Evolutionary conservation across 192 early-diverging fungal genomes (phyloP), one percentile per base, ranked within the genome.

Genomic region (Rhizophagus prolifer): DNA sequence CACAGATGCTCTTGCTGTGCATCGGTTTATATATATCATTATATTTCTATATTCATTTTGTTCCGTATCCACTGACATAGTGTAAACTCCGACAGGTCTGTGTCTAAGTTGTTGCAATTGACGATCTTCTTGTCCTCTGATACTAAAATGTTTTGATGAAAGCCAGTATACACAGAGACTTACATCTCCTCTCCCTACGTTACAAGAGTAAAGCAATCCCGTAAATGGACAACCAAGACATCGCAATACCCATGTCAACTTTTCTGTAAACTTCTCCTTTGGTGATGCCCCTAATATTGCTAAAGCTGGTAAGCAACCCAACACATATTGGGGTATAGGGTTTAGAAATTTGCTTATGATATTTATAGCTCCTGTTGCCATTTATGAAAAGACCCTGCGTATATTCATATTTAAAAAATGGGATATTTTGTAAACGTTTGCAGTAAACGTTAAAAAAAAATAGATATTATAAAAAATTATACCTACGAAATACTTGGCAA

Each of bases 271-370:
- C 25, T 10, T 9, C 5, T 31, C 25, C 4, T 14, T 5, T 1
- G 69, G 69, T 5, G 44, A 9, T 31, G 26, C 19, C 16, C 69
- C 69, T 1, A 50, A 30, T 58, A 16, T 71, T 71, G 23, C 25
- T 26, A 71, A 31, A 28, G 46, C 69, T 16, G 69, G 69, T 50
- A 71, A 16, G 23, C 9, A 26, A 28, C 69, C 41, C 13, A 50
- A 71, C 9, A 71, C 46, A 71, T 71, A 71, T 31, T 71, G 69
- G 1, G 69, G 69, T 16, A 71, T 7, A 28, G 69, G 69, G 0
- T 71, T 26, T 58, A 46, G 28, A 21, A 71, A 71, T 16, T 50
- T 50, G 4, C 16, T 21, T 9, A 44, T 38, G 7, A 38, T 8
- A 38, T 8, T 0, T 38, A 38, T 38, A 38, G 36, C 36, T 5